phyloP scores from a whole-genome alignment of 768 basidiomycete genomes.

The Boletus rubroflammeus region DNA sequence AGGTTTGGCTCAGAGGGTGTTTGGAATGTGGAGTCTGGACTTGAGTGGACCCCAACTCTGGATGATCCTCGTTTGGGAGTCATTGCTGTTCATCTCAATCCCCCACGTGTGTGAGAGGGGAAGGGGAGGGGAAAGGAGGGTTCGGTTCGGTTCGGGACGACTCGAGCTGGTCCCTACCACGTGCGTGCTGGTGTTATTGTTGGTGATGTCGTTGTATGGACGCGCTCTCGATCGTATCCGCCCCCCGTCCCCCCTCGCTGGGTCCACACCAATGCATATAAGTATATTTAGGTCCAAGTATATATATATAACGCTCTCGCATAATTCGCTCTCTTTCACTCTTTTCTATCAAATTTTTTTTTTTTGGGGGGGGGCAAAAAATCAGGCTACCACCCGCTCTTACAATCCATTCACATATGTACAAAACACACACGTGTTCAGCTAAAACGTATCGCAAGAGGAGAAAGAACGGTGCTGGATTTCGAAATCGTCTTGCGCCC shows the following conservation, averaged over 20 bases:
- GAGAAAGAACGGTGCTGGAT: background rate
- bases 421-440: slow-evolving; percentile 11
- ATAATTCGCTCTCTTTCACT: background rate
- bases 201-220: slow-evolving; percentile 4
- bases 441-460: background rate
- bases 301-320: slow-evolving; percentile 9
- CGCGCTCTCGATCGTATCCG: slow-evolving; percentile 3
- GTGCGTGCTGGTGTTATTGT: slow-evolving; percentile 1
- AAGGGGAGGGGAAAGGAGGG: background rate
- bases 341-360: background rate
- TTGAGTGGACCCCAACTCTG: slow-evolving; percentile 7
- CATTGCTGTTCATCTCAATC: slow-evolving; percentile 12
- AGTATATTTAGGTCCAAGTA: slow-evolving; percentile 11
- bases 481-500: slow-evolving; percentile 13
- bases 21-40: slow-evolving; percentile 14
- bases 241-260: background rate
- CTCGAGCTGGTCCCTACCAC: background rate
- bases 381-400: background rate
- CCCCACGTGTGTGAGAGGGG: slow-evolving; percentile 6
- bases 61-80: slow-evolving; percentile 17
- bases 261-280: slow-evolving; percentile 1
- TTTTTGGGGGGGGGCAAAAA: background rate
- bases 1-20: slow-evolving; percentile 8
- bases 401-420: background rate
- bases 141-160: slow-evolving; percentile 1